These are phyloP conservation scores for Emergomyces pasteurianus DNA, from an alignment of 2,329 filamentous ascomycete genomes.

Conservation along the genomic window DNA sequence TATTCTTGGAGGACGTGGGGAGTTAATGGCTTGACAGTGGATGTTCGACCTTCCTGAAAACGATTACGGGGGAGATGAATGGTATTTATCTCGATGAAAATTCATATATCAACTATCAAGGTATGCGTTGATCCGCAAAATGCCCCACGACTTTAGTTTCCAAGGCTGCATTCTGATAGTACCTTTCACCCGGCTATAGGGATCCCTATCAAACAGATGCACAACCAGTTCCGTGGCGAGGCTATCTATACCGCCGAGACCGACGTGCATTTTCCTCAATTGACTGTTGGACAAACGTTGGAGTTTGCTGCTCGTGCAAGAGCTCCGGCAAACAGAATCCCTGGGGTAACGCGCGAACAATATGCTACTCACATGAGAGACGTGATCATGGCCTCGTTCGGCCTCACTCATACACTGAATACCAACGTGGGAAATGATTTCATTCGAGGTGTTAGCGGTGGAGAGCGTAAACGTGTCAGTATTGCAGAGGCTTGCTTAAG, in stretches of 20 bases:
- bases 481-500: conserved; percentile 77
- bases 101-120: conserved; percentile 70
- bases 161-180: background rate
- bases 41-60: conserved; percentile 76
- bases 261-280: conserved; percentile 71
- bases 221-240: conserved; percentile 62
- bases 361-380: conserved; percentile 34
- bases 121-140: conserved; percentile 14
- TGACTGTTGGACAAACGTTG: conserved; percentile 80
- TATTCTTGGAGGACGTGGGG: background rate
- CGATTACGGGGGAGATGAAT: conserved; percentile 69
- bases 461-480: conserved; percentile 67
- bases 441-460: conserved; percentile 67
- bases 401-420: conserved; percentile 55
- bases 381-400: conserved; percentile 35
- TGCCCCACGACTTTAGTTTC: background rate
- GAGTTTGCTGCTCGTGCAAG: conserved; percentile 77
- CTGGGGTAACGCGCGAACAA: conserved; percentile 33
- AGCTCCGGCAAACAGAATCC: conserved; percentile 62
- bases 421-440: conserved; percentile 78
- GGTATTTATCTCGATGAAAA: conserved; percentile 60
- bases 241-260: conserved; percentile 80
- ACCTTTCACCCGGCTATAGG: background rate
- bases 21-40: conserved; percentile 18
- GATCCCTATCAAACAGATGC: conserved; percentile 9